phyloP scores from a whole-genome alignment of 768 basidiomycete genomes.

The Cubamyces lactineus region DNA sequence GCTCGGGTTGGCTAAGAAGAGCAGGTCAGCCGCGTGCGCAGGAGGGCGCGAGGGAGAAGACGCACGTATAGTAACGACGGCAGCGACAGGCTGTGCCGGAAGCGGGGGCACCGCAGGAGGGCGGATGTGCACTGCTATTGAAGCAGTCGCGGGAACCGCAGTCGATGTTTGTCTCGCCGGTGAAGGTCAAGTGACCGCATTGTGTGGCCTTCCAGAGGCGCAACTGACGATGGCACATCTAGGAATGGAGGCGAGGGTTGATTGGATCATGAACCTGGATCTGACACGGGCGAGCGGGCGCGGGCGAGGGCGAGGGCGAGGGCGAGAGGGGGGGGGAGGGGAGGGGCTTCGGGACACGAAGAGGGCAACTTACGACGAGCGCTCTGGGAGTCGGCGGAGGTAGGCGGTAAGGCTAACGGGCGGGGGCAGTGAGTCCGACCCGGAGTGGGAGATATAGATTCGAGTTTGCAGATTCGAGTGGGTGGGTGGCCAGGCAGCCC shows the following conservation, averaged over 20 bases:
- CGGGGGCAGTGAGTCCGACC: slow-evolving; percentile 1
- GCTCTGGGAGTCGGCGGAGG: slow-evolving; percentile 39
- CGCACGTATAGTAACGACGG: slow-evolving; percentile 59
- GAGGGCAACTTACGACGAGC: slow-evolving; percentile 30
- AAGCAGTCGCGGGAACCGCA: slow-evolving; percentile 50
- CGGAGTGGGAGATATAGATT: slow-evolving; percentile 21
- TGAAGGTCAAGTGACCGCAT: slow-evolving; percentile 62
- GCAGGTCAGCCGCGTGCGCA: slow-evolving; percentile 8
- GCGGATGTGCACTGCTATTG: slow-evolving; percentile 54
- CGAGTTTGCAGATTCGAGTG: no score
- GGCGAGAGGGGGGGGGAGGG: background rate
- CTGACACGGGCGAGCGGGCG: background rate
- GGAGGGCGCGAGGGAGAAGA: slow-evolving; percentile 4
- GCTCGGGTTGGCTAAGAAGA: slow-evolving; percentile 53
- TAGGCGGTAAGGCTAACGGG: slow-evolving; percentile 31
- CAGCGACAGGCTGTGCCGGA: slow-evolving; percentile 40
- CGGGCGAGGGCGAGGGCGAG: slow-evolving; percentile 2
- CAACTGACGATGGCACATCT: slow-evolving; percentile 71
- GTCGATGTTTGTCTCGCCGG: slow-evolving; percentile 51
- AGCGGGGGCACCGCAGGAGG: slow-evolving; percentile 42
- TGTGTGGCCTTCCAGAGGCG: slow-evolving; percentile 49
- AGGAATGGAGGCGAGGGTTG: slow-evolving; percentile 15
- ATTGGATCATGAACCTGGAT: slow-evolving; percentile 21
- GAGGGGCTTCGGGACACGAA: slow-evolving; percentile 11
- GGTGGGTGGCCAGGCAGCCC: slow-evolving; percentile 13